Percentiles rank a stretch among this genome's conserved stretches.
phyloP scores from a whole-genome alignment of 805 yeast species.

The Lipomyces yamadae region DNA sequence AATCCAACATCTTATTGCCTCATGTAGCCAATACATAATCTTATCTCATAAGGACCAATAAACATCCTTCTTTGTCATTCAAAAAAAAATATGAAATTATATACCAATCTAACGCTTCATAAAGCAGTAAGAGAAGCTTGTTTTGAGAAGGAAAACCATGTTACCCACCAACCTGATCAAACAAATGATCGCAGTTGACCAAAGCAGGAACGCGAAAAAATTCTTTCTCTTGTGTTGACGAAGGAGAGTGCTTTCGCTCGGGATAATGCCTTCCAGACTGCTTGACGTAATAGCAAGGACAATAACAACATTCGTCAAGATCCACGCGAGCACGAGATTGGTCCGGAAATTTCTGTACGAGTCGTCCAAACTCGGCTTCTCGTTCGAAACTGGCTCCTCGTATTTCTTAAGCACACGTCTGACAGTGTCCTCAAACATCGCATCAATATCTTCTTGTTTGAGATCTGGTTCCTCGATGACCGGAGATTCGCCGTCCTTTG shows the following conservation, averaged over 20 bases:
- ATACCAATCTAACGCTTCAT: constrained; percentile 16
- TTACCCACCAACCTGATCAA: constrained; percentile 62
- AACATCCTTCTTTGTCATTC: neutral
- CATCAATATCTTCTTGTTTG: constrained; percentile 59
- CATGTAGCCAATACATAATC: no score
- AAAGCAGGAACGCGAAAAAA: constrained; percentile 56
- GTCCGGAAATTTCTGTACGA: constrained; percentile 50
- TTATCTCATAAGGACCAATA: no score
- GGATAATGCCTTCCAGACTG: constrained; percentile 40
- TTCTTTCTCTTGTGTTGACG: constrained; percentile 42
- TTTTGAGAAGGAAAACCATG: constrained; percentile 50
- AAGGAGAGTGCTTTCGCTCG: constrained; percentile 2
- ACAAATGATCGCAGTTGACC: constrained; percentile 68
- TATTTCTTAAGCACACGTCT: constrained; percentile 59
- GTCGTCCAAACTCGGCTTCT: constrained; percentile 45
- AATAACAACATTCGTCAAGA: constrained; percentile 47
- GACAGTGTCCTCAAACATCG: constrained; percentile 53
- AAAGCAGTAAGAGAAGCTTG: constrained; percentile 35
- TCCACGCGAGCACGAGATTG: constrained; percentile 49
- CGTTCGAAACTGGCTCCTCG: constrained; percentile 46
- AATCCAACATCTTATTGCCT: neutral
- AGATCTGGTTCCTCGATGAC: constrained; percentile 58
- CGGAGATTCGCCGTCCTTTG: constrained; percentile 59
- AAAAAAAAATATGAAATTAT: neutral
- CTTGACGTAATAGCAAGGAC: constrained; percentile 49